phyloP scores from a whole-genome alignment of 2,329 filamentous ascomycete species.

The Coniella vitis region DNA sequence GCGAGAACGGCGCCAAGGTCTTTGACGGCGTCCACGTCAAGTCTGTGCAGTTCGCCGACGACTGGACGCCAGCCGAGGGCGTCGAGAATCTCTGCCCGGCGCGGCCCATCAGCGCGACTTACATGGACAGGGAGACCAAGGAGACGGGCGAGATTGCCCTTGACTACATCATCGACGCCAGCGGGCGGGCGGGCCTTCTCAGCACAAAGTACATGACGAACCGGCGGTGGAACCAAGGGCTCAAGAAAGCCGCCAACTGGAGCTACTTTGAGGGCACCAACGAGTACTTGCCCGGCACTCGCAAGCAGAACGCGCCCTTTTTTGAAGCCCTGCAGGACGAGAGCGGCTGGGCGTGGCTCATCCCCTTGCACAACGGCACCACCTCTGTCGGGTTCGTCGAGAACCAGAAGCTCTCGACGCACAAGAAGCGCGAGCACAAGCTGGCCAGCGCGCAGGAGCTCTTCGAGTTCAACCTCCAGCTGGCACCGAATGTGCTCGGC shows the following conservation, averaged over 20 bases:
- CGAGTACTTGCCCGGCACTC: conserved; percentile 29
- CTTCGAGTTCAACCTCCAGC: conserved; percentile 28
- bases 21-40: conserved; percentile 34
- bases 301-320: conserved; percentile 30
- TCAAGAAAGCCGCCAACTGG: conserved; percentile 45
- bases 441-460: conserved; percentile 22
- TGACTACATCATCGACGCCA: conserved; percentile 44
- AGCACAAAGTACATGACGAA: conserved; percentile 43
- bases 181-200: conserved; percentile 37
- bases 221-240: conserved; percentile 36
- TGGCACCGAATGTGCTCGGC: conserved; percentile 24
- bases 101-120: conserved; percentile 30
- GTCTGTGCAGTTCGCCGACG: conserved; percentile 25
- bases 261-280: conserved; percentile 27
- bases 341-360: conserved; percentile 44
- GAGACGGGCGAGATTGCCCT: conserved; percentile 33
- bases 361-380: conserved; percentile 42
- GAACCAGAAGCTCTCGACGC: conserved; percentile 30
- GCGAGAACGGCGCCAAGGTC: conserved; percentile 29
- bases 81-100: conserved; percentile 18
- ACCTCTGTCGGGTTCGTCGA: conserved; percentile 36
- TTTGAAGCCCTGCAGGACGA: conserved; percentile 31
- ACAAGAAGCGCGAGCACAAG: conserved; percentile 27
- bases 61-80: background rate
- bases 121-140: conserved; percentile 27